These are phyloP conservation scores for Aschersonia sp. DNA, from an alignment of 2,329 filamentous ascomycete species.

Conservation along the genomic window DNA sequence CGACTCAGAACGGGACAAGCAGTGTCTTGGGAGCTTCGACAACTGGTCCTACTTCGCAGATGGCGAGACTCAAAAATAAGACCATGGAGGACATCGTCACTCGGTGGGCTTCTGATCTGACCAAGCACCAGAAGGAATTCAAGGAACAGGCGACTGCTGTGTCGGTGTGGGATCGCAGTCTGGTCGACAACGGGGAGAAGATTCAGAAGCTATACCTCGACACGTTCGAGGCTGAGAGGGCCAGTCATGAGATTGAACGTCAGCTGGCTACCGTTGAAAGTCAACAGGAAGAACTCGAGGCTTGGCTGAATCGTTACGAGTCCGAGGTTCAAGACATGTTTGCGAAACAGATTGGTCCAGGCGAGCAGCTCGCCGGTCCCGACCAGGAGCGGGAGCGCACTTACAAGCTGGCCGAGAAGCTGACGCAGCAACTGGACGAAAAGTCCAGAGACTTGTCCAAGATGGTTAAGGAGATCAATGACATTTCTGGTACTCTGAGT, in stretches of 20 bases:
- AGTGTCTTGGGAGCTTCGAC: conserved; percentile 55
- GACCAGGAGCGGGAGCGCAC: conserved; percentile 94
- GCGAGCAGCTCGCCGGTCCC: conserved; percentile 67
- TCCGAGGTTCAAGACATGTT: conserved; percentile 83
- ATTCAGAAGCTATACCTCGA: conserved; percentile 85
- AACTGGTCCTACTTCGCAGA: conserved; percentile 64
- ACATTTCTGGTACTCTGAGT: conserved; percentile 74
- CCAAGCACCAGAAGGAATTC: conserved; percentile 95
- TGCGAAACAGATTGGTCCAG: conserved; percentile 58
- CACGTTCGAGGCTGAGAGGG: conserved; percentile 86
- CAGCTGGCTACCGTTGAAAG: conserved; percentile 81
- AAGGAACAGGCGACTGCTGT: conserved; percentile 79
- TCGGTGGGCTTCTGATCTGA: conserved; percentile 86
- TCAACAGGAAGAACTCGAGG: conserved; percentile 80
- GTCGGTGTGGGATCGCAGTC: conserved; percentile 76
- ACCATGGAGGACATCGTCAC: conserved; percentile 99
- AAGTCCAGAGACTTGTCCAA: conserved; percentile 85
- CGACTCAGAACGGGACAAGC: conserved; percentile 14
- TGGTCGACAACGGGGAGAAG: conserved; percentile 90
- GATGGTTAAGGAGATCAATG: conserved; percentile 98
- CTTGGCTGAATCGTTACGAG: conserved; percentile 84
- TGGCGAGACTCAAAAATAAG: conserved; percentile 91
- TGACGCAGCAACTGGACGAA: conserved; percentile 79
- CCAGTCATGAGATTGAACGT: conserved; percentile 84
- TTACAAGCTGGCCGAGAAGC: conserved; percentile 88